Evolutionary conservation across 2,329 filamentous ascomycete genomes (phyloP).

Genomic region (Periconia macrospinosa): DNA sequence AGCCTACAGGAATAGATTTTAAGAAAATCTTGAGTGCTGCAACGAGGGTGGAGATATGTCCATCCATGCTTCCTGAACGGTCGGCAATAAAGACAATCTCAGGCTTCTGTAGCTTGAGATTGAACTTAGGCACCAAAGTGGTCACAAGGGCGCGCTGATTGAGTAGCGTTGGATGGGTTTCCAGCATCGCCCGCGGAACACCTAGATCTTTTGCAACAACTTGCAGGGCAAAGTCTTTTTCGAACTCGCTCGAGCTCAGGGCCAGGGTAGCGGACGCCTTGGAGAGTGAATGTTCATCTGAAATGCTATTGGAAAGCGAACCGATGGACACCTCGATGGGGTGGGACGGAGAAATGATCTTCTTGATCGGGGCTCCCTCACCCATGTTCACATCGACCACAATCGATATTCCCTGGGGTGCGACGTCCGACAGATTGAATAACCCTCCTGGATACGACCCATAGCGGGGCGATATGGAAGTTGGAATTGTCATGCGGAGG

Average conservation of each 20-base stretch:
- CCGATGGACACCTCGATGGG: constrained; percentile 66
- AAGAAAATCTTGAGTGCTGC: constrained; percentile 63
- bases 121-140: constrained; percentile 69
- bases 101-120: constrained; percentile 53
- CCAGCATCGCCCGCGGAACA: constrained; percentile 63
- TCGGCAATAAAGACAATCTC: constrained; percentile 74
- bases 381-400: constrained; percentile 60
- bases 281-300: constrained; percentile 53
- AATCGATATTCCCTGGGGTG: constrained; percentile 49
- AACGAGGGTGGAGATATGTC: constrained; percentile 56
- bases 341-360: constrained; percentile 67
- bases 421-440: constrained; percentile 9
- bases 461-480: constrained; percentile 66
- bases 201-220: constrained; percentile 61
- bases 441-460: constrained; percentile 49
- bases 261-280: constrained; percentile 63
- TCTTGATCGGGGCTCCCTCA: constrained; percentile 56
- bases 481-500: constrained; percentile 68
- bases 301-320: constrained; percentile 49
- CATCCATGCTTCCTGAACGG: constrained; percentile 65
- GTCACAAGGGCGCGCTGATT: constrained; percentile 68
- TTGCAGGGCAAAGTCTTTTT: constrained; percentile 68
- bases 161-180: constrained; percentile 61
- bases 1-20: constrained; percentile 63
- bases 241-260: constrained; percentile 54